phyloP scores from a whole-genome alignment of 257 asterid genomes.

The Solanum sejunctum region DNA sequence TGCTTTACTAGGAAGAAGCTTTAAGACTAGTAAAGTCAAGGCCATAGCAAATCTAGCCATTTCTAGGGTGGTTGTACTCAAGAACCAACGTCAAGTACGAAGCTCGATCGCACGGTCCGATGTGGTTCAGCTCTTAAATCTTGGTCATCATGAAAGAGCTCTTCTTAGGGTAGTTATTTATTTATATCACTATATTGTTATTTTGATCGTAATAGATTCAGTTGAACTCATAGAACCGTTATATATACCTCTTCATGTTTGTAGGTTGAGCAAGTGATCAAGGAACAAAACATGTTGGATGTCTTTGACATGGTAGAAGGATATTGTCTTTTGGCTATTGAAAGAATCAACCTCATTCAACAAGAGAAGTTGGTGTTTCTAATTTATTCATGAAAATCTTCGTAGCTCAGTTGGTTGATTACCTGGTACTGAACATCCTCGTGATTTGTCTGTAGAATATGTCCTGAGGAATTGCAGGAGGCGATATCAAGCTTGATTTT shows the following conservation, averaged over 20 bases:
- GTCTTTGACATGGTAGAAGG: constrained; percentile 53
- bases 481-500: constrained; percentile 56
- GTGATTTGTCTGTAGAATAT: constrained; percentile 23
- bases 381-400: not conserved
- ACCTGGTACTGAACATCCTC: not conserved
- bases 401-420: not conserved
- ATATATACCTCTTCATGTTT: not conserved
- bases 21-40: constrained; percentile 31
- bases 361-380: constrained; percentile 39
- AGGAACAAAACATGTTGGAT: constrained; percentile 83
- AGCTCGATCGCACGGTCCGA: constrained; percentile 55
- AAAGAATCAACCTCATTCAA: constrained; percentile 47
- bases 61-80: constrained; percentile 54
- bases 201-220: not conserved
- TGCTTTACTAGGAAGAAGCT: constrained; percentile 40
- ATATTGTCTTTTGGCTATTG: constrained; percentile 48
- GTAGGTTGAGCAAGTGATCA: constrained; percentile 81
- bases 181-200: not conserved
- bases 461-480: constrained; percentile 76
- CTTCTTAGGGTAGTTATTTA: constrained; percentile 47
- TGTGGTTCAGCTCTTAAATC: constrained; percentile 48
- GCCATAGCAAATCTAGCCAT: constrained; percentile 42
- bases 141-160: constrained; percentile 53
- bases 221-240: not conserved
- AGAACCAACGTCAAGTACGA: constrained; percentile 66